Evolutionary conservation across 2,329 filamentous ascomycete species (phyloP).

Genomic region (Pyricularia pennisetigena): DNA sequence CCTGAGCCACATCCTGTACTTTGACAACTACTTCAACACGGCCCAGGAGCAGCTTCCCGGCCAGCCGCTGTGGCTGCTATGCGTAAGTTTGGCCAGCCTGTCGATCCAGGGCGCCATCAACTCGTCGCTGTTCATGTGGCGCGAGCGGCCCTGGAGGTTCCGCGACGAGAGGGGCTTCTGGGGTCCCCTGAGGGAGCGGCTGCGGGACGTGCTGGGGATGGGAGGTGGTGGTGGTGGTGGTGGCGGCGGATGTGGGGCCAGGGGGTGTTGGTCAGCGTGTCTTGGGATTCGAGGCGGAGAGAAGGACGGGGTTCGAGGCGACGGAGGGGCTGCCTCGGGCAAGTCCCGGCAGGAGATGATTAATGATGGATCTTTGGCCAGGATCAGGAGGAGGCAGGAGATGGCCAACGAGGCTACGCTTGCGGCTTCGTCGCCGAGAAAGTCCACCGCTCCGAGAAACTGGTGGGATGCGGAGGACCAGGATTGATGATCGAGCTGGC

Average conservation of each 20-base stretch:
- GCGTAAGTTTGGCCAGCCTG: constrained; percentile 47
- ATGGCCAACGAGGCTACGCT: constrained; percentile 38
- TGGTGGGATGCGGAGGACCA: constrained; percentile 3
- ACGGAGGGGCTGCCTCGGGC: not conserved
- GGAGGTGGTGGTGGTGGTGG: constrained; percentile 8
- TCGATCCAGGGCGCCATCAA: constrained; percentile 59
- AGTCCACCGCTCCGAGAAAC: not conserved
- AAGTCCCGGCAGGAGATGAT: not conserved
- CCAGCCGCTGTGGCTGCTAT: constrained; percentile 45
- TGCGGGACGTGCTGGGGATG: constrained; percentile 10
- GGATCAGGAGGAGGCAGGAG: constrained; percentile 36
- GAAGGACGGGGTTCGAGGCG: not conserved
- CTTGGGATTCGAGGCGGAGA: not conserved
- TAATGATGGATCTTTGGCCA: constrained; percentile 2
- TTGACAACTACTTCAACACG: constrained; percentile 25
- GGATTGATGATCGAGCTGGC: not conserved
- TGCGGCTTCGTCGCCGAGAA: constrained; percentile 17
- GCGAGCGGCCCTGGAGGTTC: constrained; percentile 63
- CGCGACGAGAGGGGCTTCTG: constrained; percentile 27
- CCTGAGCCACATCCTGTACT: constrained; percentile 50
- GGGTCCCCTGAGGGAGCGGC: constrained; percentile 9
- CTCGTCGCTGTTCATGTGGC: constrained; percentile 54
- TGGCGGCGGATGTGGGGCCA: not conserved
- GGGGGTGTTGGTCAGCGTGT: not conserved
- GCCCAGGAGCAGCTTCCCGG: constrained; percentile 11